Base-by-base conservation (phyloP, 805 yeast species). In the Starmerella apicola region DNA sequence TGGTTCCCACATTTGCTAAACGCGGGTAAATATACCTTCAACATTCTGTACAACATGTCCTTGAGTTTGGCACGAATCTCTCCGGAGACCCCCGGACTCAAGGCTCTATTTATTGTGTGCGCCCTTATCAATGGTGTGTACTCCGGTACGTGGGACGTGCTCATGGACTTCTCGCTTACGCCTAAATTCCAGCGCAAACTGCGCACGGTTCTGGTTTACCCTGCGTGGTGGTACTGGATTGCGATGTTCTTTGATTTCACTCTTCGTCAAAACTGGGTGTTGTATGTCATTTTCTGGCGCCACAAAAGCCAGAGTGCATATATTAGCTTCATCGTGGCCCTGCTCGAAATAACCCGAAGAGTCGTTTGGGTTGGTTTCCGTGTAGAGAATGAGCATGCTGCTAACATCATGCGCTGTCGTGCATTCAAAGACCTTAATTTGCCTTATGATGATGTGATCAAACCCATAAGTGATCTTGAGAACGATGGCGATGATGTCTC, bases 1-100 rank as follows among this genome's bases (percentile, higher is more conserved):
- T 79, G 86, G 81, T 91, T 91, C 56, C 98, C 98, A 0, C 98
- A 91, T 66, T 61, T 88, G 42, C 88, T 94, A 4, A 91, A 91
- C 53, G 83, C 83, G 67, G 52, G 67, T 25, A 91, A 91, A 59
- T 91, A 88, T 56, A 52, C 70, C 1, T 61, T 78, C 27, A 71
- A 86, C 2, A 69, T 81, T 2, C 51, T 72, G 18, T 84, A 82
- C 58, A 78, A 81, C 58, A 72, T 76, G 52, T 64, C 78, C 6
- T 65, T 91, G 51, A 81, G 94, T 61, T 61, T 79, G 17, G 86
- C 83, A 57, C 72, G 97, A 46, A 80, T 84, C 37, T 67, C 76
- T 29, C 55, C 58, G n/a, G 32, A 51, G 3, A 51, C 56, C 2
- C 54, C 62, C 0, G 58, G 63, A 9, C 48, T 58, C 19, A 66